A percentile compares a stretch with the other conserved stretches of the same genome.
These are phyloP conservation scores for Cladosporium austrohemisphaericum DNA, from an alignment of 2,329 filamentous ascomycete genomes.

Conservation along the genomic window DNA sequence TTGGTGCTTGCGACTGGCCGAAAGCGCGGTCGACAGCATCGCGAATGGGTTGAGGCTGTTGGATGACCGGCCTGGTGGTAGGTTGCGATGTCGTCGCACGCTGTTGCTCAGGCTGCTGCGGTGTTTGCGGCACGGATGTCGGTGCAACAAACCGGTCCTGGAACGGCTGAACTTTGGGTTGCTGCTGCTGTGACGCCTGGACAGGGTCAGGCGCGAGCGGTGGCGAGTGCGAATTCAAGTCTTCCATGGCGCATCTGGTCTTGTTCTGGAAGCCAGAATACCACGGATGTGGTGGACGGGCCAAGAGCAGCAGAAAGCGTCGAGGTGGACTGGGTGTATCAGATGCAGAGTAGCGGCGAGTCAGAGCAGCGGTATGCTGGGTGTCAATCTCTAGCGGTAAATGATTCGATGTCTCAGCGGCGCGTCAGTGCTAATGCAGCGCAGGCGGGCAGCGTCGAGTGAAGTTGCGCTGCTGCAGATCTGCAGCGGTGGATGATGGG, in stretches of 20 bases:
- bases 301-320: neutral
- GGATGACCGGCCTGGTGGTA: slow-evolving; percentile 19
- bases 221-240: slow-evolving; percentile 10
- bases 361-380: slow-evolving; percentile 7
- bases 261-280: slow-evolving; percentile 1
- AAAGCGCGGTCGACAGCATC: slow-evolving; percentile 57
- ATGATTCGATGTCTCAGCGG: slow-evolving; percentile 12
- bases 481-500: neutral
- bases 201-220: slow-evolving; percentile 6
- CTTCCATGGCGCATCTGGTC: slow-evolving; percentile 15
- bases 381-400: slow-evolving; percentile 14
- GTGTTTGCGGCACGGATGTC: slow-evolving; percentile 8
- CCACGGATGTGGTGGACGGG: neutral
- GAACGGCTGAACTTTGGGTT: slow-evolving; percentile 7
- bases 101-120: slow-evolving; percentile 1
- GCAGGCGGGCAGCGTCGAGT: slow-evolving; percentile 2
- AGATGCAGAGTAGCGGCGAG: neutral
- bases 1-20: slow-evolving; percentile 37
- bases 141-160: slow-evolving; percentile 11
- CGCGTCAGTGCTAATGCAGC: slow-evolving; percentile 15
- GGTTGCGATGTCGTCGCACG: slow-evolving; percentile 15
- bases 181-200: slow-evolving; percentile 7
- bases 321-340: neutral
- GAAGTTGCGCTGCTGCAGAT: slow-evolving; percentile 12
- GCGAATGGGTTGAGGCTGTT: slow-evolving; percentile 46